Evolutionary conservation across 495 filamentous ascomycete genomes (phyloP).

Genomic region (Xylaria castorea): DNA sequence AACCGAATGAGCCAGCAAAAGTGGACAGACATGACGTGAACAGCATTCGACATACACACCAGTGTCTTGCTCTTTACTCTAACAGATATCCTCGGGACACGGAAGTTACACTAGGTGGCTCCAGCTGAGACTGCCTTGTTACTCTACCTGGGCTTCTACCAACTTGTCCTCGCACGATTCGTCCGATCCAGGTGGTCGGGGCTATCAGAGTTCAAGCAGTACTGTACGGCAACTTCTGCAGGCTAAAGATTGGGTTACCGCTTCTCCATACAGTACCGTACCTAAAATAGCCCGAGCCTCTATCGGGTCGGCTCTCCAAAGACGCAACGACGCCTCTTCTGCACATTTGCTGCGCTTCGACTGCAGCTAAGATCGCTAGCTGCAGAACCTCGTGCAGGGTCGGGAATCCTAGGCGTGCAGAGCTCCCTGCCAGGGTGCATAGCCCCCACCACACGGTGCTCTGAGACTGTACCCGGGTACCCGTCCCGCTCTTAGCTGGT

Average conservation of each 20-base stretch:
- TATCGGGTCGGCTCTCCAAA: slow-evolving; percentile 11
- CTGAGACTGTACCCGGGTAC: neutral
- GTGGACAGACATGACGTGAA: slow-evolving; percentile 28
- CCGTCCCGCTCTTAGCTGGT: neutral
- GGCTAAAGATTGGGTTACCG: neutral
- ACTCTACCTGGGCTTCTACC: neutral
- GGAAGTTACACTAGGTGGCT: neutral
- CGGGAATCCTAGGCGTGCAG: neutral
- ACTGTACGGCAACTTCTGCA: neutral
- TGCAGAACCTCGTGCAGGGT: slow-evolving; percentile 24
- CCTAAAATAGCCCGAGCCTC: slow-evolving; percentile 22
- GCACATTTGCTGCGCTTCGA: neutral
- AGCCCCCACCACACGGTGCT: neutral
- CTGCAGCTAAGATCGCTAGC: slow-evolving; percentile 17
- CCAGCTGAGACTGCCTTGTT: slow-evolving; percentile 2
- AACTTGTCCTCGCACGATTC: neutral
- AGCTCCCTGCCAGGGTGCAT: neutral
- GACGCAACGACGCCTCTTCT: slow-evolving; percentile 8
- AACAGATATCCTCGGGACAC: slow-evolving; percentile 3
- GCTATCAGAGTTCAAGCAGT: neutral
- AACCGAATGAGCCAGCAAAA: slow-evolving; percentile 4
- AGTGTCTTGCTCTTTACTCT: slow-evolving; percentile 5
- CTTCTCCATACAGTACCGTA: neutral
- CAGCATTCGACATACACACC: slow-evolving; percentile 19
- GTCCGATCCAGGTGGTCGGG: neutral